A percentile compares a stretch with the other conserved stretches of the same genome.
phyloP scores from a whole-genome alignment of 2,329 filamentous ascomycete genomes.

The Juglanconis juglandina region DNA sequence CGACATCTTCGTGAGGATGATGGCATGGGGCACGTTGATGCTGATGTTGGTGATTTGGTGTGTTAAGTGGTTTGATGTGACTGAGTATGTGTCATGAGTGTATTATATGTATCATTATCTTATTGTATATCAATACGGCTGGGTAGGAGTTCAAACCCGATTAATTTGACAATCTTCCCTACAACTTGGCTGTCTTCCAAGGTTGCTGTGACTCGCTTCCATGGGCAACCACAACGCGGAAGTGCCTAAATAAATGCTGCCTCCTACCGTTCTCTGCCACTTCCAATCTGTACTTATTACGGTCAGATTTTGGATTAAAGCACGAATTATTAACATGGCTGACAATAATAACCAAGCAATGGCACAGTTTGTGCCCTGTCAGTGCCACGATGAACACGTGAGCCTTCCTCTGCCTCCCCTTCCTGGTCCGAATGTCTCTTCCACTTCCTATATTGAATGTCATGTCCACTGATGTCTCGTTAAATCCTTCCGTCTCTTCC shows the following conservation, averaged over 20 bases:
- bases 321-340: not conserved
- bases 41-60: constrained; percentile 9
- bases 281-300: not conserved
- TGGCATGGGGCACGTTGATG: constrained; percentile 5
- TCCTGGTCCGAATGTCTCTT: not conserved
- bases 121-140: not conserved
- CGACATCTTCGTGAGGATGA: constrained; percentile 16
- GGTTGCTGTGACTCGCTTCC: no score
- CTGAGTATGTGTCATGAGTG: not conserved
- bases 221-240: not conserved
- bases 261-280: not conserved
- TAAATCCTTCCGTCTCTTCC: no score
- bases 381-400: constrained; percentile 6
- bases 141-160: not conserved
- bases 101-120: not conserved
- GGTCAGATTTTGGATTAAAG: not conserved
- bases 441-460: no score
- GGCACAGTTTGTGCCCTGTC: not conserved
- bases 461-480: no score
- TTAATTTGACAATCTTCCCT: not conserved
- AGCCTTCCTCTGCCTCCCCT: not conserved
- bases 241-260: not conserved
- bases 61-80: constrained; percentile 9
- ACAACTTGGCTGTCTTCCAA: not conserved
- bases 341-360: not conserved